Percentiles rank a stretch among this genome's conserved stretches.
Conservation (phyloP, 805 yeast species). For the Zygosaccharomyces bailii region DNA sequence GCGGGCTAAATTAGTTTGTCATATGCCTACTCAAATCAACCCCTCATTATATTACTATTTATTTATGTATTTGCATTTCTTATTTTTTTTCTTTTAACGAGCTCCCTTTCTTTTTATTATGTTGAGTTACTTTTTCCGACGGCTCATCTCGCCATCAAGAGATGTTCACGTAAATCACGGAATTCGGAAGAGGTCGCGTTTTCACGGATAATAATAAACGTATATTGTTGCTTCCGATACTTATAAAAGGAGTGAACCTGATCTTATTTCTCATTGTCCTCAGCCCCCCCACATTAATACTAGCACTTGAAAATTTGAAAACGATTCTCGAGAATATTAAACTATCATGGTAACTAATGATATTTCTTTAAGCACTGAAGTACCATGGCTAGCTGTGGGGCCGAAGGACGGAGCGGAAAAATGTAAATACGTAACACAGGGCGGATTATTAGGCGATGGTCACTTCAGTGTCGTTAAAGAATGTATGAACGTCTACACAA, state of each 20-base stretch:
- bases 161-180: constrained; percentile 1
- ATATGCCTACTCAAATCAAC: neutral
- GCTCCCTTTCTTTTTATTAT: neutral
- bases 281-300: neutral
- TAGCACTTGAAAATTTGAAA: neutral
- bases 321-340: neutral
- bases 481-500: constrained; percentile 43
- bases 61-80: neutral
- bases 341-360: neutral
- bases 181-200: neutral
- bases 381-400: constrained; percentile 18
- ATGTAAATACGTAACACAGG: constrained; percentile 32
- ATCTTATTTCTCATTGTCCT: neutral
- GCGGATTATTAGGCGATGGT: constrained; percentile 43
- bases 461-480: constrained; percentile 50
- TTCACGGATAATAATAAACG: neutral
- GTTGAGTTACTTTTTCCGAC: neutral
- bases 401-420: constrained; percentile 15
- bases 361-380: neutral
- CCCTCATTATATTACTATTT: neutral
- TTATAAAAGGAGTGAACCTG: neutral
- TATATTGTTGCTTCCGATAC: neutral
- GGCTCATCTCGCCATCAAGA: neutral
- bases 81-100: neutral
- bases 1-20: neutral